Evolutionary conservation across 2,329 filamentous ascomycete genomes (phyloP).

Genomic region (Albifimbria verrucaria): DNA sequence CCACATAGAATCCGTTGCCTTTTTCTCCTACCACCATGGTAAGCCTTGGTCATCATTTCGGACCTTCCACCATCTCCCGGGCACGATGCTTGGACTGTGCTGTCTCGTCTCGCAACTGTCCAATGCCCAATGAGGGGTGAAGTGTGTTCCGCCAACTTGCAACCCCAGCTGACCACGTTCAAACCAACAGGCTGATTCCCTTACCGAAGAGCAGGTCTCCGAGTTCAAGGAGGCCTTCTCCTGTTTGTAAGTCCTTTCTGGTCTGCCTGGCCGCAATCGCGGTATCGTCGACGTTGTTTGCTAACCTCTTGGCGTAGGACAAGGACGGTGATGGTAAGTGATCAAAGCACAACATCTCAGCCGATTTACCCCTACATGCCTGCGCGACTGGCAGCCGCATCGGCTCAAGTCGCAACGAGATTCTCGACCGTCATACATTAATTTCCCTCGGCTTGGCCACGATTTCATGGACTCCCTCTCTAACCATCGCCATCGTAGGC

Average conservation of each 20-base stretch:
- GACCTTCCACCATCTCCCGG: no score
- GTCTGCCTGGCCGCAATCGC: neutral
- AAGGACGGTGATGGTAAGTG: slow-evolving; percentile 88
- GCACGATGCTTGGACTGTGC: no score
- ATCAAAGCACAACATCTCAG: slow-evolving; percentile 8
- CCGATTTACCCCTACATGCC: neutral
- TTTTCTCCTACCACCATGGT: neutral
- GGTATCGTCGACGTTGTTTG: slow-evolving; percentile 1
- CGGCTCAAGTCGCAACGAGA: slow-evolving; percentile 8
- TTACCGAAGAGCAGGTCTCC: slow-evolving; percentile 99
- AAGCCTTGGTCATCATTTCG: no score
- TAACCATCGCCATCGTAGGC: slow-evolving; percentile 46
- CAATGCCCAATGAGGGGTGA: neutral
- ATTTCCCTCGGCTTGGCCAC: neutral
- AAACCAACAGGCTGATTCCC: slow-evolving; percentile 77
- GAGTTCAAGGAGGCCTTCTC: slow-evolving; percentile 99
- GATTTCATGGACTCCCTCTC: neutral
- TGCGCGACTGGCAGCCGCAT: slow-evolving; percentile 9
- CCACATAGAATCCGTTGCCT: neutral
- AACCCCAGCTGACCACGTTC: slow-evolving; percentile 21
- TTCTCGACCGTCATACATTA: neutral
- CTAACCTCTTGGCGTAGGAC: slow-evolving; percentile 54
- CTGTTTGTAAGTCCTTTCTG: slow-evolving; percentile 77
- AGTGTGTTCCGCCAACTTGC: slow-evolving; percentile 2
- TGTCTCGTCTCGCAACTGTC: no score